Base-by-base conservation (phyloP, 2,329 filamentous ascomycete species). In the Ramularia endophylla region DNA sequence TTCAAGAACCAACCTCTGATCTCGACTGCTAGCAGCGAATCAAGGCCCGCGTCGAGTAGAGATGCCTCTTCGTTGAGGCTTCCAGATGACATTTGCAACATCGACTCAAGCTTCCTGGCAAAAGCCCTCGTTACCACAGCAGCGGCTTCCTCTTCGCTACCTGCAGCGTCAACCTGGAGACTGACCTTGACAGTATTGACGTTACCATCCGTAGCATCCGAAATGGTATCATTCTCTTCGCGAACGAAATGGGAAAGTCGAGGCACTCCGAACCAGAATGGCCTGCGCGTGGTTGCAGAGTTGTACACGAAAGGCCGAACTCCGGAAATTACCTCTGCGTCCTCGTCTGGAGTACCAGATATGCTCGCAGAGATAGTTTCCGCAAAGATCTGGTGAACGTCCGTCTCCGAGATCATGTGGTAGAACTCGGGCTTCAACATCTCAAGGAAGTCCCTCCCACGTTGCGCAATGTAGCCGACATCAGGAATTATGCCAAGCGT, bases 401-500 rank as follows among this genome's bases (percentile, higher is more conserved):
- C 71, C 3, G 64, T 60, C 54, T 77, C 73, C 2, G 72, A 73
- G 9, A 75, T 27, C 20, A 42, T 39, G 4, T 44, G 33, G 16
- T 44, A 41, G 37, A 39, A 40, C 7, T 41, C 44, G 8, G 15
- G 22, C 16, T 33, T 11, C 5, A 15, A n/a, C 12, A 38, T 41
- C 17, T 37, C 44, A 15, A 46, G 39, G 32, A 38, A 40, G 19
- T 46, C 40, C 17, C 42, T 40, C n/a, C 47, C 22, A 12, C 40
- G 37, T 29, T 47, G 44, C 7, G 42, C 45, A 20, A 71, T 50
- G 38, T 62, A 65, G 2, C 71, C 69, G 3, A 66, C 56, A 4
- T 61, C 68, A 8, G 60, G 54, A 8, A 81, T 68, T 2, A 68
- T 67, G 0, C 74, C 76, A 17, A 81, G 61, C 47, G 80, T 69